These are phyloP conservation scores for Rhodotorula sphaerocarpa DNA, from an alignment of 768 basidiomycete species.

Conservation along the genomic window DNA sequence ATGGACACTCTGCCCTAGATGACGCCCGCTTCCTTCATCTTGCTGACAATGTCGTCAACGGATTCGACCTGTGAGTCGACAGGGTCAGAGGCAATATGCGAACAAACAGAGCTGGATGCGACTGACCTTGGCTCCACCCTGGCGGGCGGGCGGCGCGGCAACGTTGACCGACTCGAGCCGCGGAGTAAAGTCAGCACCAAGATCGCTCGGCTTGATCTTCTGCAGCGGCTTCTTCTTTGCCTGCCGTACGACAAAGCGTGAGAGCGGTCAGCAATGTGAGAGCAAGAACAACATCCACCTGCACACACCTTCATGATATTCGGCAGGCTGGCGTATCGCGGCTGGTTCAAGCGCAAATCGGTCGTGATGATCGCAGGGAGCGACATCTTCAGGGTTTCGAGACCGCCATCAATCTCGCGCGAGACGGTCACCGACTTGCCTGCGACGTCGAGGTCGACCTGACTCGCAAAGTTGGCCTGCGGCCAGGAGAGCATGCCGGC, in stretches of 20 bases:
- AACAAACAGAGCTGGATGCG: not conserved
- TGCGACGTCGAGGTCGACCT: conserved; percentile 57
- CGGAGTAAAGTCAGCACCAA: conserved; percentile 74
- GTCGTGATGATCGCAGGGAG: conserved; percentile 85
- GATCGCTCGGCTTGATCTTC: conserved; percentile 67
- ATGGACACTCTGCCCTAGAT: conserved; percentile 40
- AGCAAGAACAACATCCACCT: not conserved
- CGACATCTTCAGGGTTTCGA: conserved; percentile 67
- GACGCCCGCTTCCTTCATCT: conserved; percentile 77
- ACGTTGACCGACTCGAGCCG: conserved; percentile 78
- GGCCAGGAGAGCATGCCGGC: conserved; percentile 85
- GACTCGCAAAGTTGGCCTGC: conserved; percentile 91
- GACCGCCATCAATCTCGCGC: conserved; percentile 89
- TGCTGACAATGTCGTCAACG: conserved; percentile 81
- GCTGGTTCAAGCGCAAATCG: conserved; percentile 75
- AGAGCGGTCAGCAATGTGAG: not conserved
- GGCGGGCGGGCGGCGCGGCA: conserved; percentile 76
- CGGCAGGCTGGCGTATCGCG: conserved; percentile 91
- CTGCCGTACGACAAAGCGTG: conserved; percentile 37
- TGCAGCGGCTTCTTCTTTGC: conserved; percentile 98
- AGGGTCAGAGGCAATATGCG: not conserved
- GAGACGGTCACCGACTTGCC: conserved; percentile 61
- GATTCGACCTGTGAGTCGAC: conserved; percentile 54
- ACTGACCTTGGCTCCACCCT: conserved; percentile 78
- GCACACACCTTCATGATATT: conserved; percentile 72